phyloP scores from a whole-genome alignment of 164 flowering plant species.

The Malania oleifera region DNA sequence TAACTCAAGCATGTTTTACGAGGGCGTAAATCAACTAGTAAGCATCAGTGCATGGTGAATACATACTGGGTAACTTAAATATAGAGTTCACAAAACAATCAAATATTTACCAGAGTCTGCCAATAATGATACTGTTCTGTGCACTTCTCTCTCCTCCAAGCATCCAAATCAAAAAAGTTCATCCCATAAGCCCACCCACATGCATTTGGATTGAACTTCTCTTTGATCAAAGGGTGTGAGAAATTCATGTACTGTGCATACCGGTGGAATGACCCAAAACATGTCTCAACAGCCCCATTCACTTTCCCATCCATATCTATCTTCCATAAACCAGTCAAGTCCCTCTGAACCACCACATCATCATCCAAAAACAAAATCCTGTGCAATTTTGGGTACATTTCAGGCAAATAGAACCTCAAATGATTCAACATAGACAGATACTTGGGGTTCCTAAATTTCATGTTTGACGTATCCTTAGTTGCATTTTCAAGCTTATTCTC shows the following conservation, averaged over 20 bases:
- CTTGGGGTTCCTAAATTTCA: conserved; percentile 53
- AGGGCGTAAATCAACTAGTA: too few relatives aligned
- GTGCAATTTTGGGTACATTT: conserved; percentile 45
- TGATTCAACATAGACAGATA: conserved; percentile 45
- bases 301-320: conserved; percentile 56
- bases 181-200: conserved; percentile 59
- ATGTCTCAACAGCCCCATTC: conserved; percentile 49
- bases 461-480: conserved; percentile 43
- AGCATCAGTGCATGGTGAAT: too few relatives aligned
- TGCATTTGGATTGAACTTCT: conserved; percentile 42
- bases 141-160: conserved; percentile 48
- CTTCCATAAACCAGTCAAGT: conserved; percentile 45
- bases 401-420: conserved; percentile 45
- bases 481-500: conserved; percentile 46
- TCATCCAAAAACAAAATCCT: conserved; percentile 44
- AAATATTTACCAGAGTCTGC: conserved; percentile 48
- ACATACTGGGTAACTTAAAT: too few relatives aligned
- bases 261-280: conserved; percentile 51
- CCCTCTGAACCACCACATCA: conserved; percentile 45
- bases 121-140: conserved; percentile 49
- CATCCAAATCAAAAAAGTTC: conserved; percentile 52
- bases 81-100: too few relatives aligned
- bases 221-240: conserved; percentile 45
- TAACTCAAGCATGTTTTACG: too few relatives aligned
- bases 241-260: conserved; percentile 54